Evolutionary conservation across 257 asterid species (phyloP).

Genomic region (Scutellaria galericulata): DNA sequence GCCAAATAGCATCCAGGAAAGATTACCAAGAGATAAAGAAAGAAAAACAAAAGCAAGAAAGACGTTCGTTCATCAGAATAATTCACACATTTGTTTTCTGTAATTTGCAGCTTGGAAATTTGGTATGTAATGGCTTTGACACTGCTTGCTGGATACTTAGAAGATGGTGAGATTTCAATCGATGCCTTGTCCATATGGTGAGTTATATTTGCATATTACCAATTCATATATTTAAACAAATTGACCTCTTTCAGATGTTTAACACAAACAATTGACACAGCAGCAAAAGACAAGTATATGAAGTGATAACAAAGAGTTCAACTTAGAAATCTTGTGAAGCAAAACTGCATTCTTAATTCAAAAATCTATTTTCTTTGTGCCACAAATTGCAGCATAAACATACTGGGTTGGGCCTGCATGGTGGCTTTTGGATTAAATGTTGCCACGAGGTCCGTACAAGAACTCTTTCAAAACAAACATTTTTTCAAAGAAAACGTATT

Average conservation of each 20-base stretch:
- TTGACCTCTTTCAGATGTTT: no score
- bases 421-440: slow-evolving; percentile 53
- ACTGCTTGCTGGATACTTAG: slow-evolving; percentile 55
- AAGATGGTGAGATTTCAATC: slow-evolving; percentile 56
- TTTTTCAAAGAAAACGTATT: neutral
- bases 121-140: slow-evolving; percentile 51
- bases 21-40: no score
- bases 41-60: no score
- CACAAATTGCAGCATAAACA: slow-evolving; percentile 43
- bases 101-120: slow-evolving; percentile 51
- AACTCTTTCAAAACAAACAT: neutral
- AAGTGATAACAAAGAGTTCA: no score
- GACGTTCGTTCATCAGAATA: no score
- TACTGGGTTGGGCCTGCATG: slow-evolving; percentile 50
- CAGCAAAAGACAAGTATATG: no score
- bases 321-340: no score
- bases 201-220: slow-evolving; percentile 7
- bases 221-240: no score
- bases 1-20: no score
- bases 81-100: neutral
- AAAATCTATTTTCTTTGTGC: neutral
- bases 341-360: no score
- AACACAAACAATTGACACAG: no score
- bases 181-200: slow-evolving; percentile 65
- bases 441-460: slow-evolving; percentile 51